These are phyloP conservation scores for Puccinia horiana DNA, from an alignment of 1,284 basidiomycete species.

Conservation along the genomic window DNA sequence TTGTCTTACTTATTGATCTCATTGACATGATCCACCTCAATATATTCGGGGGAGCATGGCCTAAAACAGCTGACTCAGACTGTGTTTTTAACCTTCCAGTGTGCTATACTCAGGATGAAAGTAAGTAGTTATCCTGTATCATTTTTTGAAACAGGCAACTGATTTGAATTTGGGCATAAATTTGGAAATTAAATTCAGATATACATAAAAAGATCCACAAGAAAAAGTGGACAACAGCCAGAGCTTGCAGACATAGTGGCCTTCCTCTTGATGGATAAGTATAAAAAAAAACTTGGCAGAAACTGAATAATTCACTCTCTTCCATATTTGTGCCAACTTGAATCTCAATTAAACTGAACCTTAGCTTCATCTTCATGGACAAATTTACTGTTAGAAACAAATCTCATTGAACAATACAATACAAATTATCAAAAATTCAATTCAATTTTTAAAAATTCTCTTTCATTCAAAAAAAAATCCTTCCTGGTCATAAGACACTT, in stretches of 20 bases:
- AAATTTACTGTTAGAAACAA: too few species aligned
- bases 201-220: constrained; percentile 34
- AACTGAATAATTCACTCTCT: too few species aligned
- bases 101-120: neutral
- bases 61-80: constrained; percentile 7
- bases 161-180: neutral
- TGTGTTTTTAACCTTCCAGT: constrained; percentile 47
- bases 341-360: too few species aligned
- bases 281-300: too few species aligned
- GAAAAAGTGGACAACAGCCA: constrained; percentile 28
- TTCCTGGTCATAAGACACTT: too few species aligned
- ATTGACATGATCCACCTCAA: neutral
- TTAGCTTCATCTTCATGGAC: too few species aligned
- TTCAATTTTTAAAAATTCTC: too few species aligned
- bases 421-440: too few species aligned
- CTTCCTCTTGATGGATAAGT: constrained; percentile 17
- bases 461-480: too few species aligned
- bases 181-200: neutral
- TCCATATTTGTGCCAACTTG: too few species aligned
- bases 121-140: neutral
- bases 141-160: neutral
- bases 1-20: neutral
- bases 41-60: neutral
- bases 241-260: constrained; percentile 32
- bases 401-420: too few species aligned